A percentile compares a stretch with the other conserved stretches of the same genome.
Evolutionary conservation across 768 basidiomycete genomes (phyloP).

Genomic region (Mrakia blollopis): DNA sequence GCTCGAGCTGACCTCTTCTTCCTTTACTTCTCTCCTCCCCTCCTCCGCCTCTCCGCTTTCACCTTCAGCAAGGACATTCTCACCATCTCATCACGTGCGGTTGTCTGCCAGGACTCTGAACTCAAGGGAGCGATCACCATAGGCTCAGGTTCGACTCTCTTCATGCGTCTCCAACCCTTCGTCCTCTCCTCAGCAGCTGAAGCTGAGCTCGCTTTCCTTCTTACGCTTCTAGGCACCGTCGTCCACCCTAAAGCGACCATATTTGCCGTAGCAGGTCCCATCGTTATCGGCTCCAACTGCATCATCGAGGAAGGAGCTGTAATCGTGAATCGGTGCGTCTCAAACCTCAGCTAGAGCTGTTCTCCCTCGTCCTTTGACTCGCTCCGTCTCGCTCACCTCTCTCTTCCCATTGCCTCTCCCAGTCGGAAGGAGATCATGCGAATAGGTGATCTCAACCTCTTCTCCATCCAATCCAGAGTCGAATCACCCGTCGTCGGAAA

Average conservation of each 20-base stretch:
- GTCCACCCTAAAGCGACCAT: slow-evolving; percentile 93
- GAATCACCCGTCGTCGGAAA: slow-evolving; percentile 79
- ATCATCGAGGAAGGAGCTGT: slow-evolving; percentile 89
- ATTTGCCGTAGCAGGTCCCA: slow-evolving; percentile 82
- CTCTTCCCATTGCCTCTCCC: background rate
- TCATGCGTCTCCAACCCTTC: background rate
- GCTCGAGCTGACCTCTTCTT: background rate
- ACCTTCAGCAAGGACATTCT: slow-evolving; percentile 71
- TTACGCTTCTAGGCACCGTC: slow-evolving; percentile 57
- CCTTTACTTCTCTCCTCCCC: background rate
- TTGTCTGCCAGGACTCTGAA: slow-evolving; percentile 90
- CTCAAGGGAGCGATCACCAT: slow-evolving; percentile 92
- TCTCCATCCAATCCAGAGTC: slow-evolving; percentile 87
- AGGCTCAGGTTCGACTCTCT: slow-evolving; percentile 57
- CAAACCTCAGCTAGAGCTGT: background rate
- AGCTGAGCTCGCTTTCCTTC: background rate
- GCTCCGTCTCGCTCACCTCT: slow-evolving; percentile 41
- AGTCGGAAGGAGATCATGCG: slow-evolving; percentile 72
- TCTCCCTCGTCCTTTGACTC: background rate
- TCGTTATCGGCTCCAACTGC: slow-evolving; percentile 79
- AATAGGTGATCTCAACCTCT: slow-evolving; percentile 88
- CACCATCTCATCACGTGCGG: slow-evolving; percentile 81
- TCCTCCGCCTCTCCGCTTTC: background rate
- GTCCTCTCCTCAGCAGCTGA: background rate
- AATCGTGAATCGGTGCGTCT: slow-evolving; percentile 73